Evolutionary conservation across 345 rosid species (phyloP).

Genomic region (Boechera retrofracta): DNA sequence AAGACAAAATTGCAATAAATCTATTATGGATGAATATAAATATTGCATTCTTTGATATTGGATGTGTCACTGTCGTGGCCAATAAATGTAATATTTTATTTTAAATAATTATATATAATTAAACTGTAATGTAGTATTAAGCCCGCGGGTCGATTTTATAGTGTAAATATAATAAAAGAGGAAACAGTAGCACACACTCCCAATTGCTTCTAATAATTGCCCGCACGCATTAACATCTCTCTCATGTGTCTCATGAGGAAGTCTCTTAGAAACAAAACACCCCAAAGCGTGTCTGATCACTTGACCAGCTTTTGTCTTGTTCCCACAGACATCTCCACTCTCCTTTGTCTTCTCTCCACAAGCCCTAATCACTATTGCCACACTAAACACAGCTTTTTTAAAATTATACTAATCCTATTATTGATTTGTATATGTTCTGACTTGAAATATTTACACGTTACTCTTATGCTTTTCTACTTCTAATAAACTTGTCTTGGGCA

Average conservation of each 20-base stretch:
- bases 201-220: conserved; percentile 27
- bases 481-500: conserved; percentile 44
- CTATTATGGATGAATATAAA: no score
- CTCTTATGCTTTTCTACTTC: not conserved
- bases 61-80: no score
- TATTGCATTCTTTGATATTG: no score
- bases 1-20: no score
- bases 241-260: not conserved
- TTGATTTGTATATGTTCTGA: not conserved
- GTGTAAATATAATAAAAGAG: not conserved
- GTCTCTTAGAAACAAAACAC: conserved; percentile 23
- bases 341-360: conserved; percentile 34
- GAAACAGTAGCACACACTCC: not conserved
- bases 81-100: no score
- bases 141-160: no score
- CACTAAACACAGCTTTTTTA: not conserved
- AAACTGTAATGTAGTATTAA: no score
- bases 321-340: conserved; percentile 32
- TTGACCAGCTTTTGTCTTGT: conserved; percentile 45
- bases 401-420: not conserved
- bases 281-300: conserved; percentile 18
- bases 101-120: no score
- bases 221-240: conserved; percentile 20
- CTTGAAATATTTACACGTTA: not conserved
- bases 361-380: conserved; percentile 21